These are phyloP conservation scores for Lecanosticta acicola DNA, from an alignment of 2,329 filamentous ascomycete genomes.

Conservation along the genomic window DNA sequence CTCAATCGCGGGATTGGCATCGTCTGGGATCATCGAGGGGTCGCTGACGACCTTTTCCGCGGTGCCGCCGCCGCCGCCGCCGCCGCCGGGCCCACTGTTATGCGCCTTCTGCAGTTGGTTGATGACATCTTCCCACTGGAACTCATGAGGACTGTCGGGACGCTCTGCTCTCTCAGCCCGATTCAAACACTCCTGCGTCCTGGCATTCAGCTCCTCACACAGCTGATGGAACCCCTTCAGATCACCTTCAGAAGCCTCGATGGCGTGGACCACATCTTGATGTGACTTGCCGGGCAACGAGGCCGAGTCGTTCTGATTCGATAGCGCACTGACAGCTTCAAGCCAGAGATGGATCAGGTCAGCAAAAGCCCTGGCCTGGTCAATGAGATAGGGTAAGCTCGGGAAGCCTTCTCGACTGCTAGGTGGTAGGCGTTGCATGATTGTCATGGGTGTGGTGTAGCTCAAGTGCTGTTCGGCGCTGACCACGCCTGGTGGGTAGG, in stretches of 20 bases:
- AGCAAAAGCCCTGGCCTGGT: slow-evolving; percentile 79
- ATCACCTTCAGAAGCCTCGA: slow-evolving; percentile 38
- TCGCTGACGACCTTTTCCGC: not conserved
- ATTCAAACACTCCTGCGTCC: slow-evolving; percentile 47
- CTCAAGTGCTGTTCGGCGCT: slow-evolving; percentile 32
- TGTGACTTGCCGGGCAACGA: slow-evolving; percentile 21
- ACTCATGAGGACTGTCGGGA: slow-evolving; percentile 43
- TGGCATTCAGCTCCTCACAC: slow-evolving; percentile 43
- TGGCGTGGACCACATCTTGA: slow-evolving; percentile 32
- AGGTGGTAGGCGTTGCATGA: slow-evolving; percentile 72
- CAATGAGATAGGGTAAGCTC: slow-evolving; percentile 85
- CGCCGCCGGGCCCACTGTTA: slow-evolving; percentile 22
- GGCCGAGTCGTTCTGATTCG: slow-evolving; percentile 13
- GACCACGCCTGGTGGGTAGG: slow-evolving; percentile 23
- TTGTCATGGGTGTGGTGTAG: slow-evolving; percentile 89
- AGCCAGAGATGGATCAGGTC: slow-evolving; percentile 77
- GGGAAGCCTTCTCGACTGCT: slow-evolving; percentile 87
- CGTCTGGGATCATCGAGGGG: slow-evolving; percentile 22
- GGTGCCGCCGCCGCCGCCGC: slow-evolving; percentile 10
- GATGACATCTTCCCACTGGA: slow-evolving; percentile 50
- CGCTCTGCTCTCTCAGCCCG: slow-evolving; percentile 50
- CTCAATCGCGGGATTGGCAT: slow-evolving; percentile 26
- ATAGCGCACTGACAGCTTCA: slow-evolving; percentile 42
- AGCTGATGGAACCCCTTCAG: slow-evolving; percentile 46
- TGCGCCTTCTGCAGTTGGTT: slow-evolving; percentile 36